Conservation (phyloP, 345 rosid species). For the Sonneratia caseolaris region DNA sequence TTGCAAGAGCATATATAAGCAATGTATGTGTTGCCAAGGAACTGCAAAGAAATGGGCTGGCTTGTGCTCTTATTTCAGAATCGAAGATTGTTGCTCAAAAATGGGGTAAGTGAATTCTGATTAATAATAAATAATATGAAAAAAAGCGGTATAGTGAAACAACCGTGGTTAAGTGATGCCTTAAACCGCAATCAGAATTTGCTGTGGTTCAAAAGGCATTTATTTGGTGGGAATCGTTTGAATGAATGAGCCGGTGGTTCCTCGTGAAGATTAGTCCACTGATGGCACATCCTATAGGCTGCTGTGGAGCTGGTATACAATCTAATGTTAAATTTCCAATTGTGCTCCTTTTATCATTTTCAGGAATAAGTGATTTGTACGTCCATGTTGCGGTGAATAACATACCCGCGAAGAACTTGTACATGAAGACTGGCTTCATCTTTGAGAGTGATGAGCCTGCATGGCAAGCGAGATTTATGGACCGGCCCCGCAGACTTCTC, state of each 20-base stretch:
- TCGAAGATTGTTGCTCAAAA: constrained; percentile 54
- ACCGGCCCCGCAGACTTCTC: constrained; percentile 64
- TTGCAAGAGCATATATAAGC: constrained; percentile 78
- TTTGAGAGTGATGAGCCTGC: constrained; percentile 75
- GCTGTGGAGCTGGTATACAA: not conserved
- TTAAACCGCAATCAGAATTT: too few species aligned
- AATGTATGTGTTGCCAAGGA: constrained; percentile 84
- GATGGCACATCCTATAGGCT: not conserved
- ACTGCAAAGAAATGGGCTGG: constrained; percentile 69
- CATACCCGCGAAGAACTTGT: constrained; percentile 71
- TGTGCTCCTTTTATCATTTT: constrained; percentile 4
- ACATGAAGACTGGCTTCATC: constrained; percentile 63
- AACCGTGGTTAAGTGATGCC: not conserved
- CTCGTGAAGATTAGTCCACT: not conserved
- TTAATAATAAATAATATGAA: not conserved
- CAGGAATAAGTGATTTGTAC: constrained; percentile 84
- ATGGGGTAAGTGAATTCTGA: constrained; percentile 52
- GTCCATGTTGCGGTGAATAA: constrained; percentile 82
- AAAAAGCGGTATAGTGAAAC: not conserved
- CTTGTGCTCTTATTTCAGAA: constrained; percentile 39
- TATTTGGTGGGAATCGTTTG: too few species aligned
- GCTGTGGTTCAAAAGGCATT: too few species aligned
- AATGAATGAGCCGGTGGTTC: too few species aligned
- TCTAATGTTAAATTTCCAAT: not conserved
- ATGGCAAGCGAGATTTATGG: constrained; percentile 89